Base-by-base conservation (phyloP, 768 basidiomycete species). In the Scleroderma citrinum region DNA sequence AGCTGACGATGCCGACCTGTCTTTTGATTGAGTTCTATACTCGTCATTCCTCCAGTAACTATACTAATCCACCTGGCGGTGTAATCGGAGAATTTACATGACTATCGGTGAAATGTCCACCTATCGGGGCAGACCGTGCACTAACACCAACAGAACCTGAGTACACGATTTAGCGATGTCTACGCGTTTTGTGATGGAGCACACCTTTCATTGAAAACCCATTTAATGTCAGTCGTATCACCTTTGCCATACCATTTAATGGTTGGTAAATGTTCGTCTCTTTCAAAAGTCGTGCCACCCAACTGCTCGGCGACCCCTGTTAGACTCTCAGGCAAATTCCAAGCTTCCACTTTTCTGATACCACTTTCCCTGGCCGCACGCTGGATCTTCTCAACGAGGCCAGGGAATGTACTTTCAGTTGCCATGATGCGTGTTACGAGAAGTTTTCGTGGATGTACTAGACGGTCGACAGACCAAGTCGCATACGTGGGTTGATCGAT, bases 1-100 rank as follows among this genome's bases (percentile, higher is more conserved):
- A 12, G 78, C 73, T 47, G 89, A 92, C 59, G 85, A 88, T 36
- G 84, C 75, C 19, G 83, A 87, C 29, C 76, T 86, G 46, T 76
- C 73, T 20, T 81, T 76, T 51, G 64, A 66, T 24, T 47, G 37
- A 46, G 21, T 46, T 36, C 31, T 35, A 46, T 11, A 16, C 21
- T 34, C 6, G 30, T 46, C 35, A 35, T 46, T 46, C 11, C 10
- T 13, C 26, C 26, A 4, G 5, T 29, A 8, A 29, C 26, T 29
- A 29, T 29, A 5, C 26, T 29, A 29, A 29, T 29, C 26, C n/a
- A n/a, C n/a, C n/a, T n/a, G 26, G 4, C 26, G 4, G 26, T 29
- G 26, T 29, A 29, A 29, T 29, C 26, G 26, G 26, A 29, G 26
- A 29, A 29, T 5, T 29, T 35, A 35, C 34, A 14, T 35, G 34